Percentiles rank a stretch among this genome's conserved stretches.
Evolutionary conservation across 2,329 filamentous ascomycete species (phyloP).

Genomic region (Exophiala calicioides): DNA sequence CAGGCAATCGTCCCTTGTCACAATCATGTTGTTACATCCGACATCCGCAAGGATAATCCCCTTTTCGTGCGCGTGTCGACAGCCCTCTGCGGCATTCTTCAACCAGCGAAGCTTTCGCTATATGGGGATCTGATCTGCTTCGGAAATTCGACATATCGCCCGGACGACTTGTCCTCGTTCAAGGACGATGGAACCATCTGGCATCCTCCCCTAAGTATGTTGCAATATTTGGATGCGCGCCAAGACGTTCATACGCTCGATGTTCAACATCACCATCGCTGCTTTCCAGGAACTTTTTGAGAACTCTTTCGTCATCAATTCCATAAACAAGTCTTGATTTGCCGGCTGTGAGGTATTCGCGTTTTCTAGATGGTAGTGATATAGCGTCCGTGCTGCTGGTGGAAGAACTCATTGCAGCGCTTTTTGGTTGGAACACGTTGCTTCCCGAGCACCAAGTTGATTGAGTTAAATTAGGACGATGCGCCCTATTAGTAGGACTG

Average conservation of each 20-base stretch:
- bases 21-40: conserved; percentile 20
- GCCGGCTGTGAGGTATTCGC: conserved; percentile 11
- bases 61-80: conserved; percentile 12
- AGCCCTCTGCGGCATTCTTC: conserved; percentile 14
- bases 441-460: too few species aligned
- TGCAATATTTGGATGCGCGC: conserved; percentile 13
- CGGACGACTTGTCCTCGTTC: conserved; percentile 13
- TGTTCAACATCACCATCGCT: conserved; percentile 11
- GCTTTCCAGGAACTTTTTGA: conserved; percentile 15
- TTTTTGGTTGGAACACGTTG: too few species aligned
- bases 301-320: conserved; percentile 14
- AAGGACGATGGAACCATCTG: conserved; percentile 12
- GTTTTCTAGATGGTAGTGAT: conserved; percentile 1
- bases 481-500: too few species aligned
- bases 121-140: conserved; percentile 9
- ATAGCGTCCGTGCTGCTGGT: conserved; percentile 3
- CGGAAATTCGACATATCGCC: background rate
- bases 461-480: too few species aligned
- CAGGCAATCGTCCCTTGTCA: conserved; percentile 9
- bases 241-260: conserved; percentile 18
- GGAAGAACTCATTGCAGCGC: too few species aligned
- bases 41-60: conserved; percentile 20
- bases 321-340: conserved; percentile 17
- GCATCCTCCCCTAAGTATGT: conserved; percentile 3
- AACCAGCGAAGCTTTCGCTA: conserved; percentile 10